Conservation (phyloP, 2,329 filamentous ascomycete species). For the Beauveria caledonica region DNA sequence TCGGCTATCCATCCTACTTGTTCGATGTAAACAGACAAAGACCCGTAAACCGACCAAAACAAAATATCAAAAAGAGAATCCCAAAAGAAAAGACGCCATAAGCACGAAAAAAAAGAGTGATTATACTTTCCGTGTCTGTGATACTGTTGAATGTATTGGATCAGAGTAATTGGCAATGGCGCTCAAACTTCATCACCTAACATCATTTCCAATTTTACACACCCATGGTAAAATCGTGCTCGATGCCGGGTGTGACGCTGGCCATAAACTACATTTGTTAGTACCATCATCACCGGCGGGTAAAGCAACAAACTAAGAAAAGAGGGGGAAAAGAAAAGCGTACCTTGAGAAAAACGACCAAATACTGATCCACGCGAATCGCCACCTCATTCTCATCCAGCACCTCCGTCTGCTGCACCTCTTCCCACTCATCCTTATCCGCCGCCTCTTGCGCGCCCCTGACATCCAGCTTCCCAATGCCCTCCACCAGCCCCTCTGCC, state of each 20-base stretch:
- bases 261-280: slow-evolving; percentile 55
- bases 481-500: slow-evolving; percentile 81
- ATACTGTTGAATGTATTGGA: neutral
- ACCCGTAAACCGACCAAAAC: neutral
- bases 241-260: slow-evolving; percentile 91
- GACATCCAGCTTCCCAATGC: slow-evolving; percentile 59
- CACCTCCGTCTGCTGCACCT: slow-evolving; percentile 47
- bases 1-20: no score
- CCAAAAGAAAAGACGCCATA: neutral
- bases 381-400: slow-evolving; percentile 65
- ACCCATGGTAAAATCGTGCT: slow-evolving; percentile 97
- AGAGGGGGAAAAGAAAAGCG: slow-evolving; percentile 17
- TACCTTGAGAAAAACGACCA: slow-evolving; percentile 81
- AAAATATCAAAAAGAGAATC: neutral
- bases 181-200: neutral
- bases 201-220: slow-evolving; percentile 44
- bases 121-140: neutral
- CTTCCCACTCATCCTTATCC: slow-evolving; percentile 54
- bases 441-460: slow-evolving; percentile 34
- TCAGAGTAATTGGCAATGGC: neutral
- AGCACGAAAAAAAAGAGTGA: neutral
- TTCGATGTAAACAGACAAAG: no score
- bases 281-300: slow-evolving; percentile 1
- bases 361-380: slow-evolving; percentile 80
- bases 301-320: neutral